Conservation (phyloP, 176 grass and related monocot genomes). For the Thinopyrum elongatum region DNA sequence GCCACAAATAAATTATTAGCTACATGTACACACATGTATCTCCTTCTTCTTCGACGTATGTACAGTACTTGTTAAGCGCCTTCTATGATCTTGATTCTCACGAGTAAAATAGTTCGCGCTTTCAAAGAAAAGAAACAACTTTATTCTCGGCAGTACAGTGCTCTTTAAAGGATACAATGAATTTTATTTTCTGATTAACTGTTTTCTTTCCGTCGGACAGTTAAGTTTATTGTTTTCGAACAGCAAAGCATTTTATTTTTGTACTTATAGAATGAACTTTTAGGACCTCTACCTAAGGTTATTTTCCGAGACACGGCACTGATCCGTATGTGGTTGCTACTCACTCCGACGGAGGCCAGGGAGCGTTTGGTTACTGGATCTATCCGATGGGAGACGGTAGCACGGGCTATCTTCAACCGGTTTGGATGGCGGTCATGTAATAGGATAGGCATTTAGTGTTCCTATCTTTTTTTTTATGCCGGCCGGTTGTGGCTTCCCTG, state of each 20-base stretch:
- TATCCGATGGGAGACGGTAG: no score
- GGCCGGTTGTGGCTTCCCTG: no score
- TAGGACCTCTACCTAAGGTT: no score
- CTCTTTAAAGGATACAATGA: not conserved
- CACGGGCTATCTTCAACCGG: no score
- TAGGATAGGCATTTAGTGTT: no score
- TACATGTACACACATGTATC: not conserved
- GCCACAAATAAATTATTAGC: not conserved
- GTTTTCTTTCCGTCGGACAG: not conserved
- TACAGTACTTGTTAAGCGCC: not conserved
- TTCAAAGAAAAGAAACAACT: not conserved
- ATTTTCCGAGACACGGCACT: no score
- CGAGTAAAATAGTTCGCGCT: not conserved
- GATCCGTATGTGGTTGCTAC: no score
- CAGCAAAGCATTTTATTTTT: not conserved
- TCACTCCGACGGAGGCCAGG: no score
- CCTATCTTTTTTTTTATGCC: no score
- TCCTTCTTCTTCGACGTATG: not conserved
- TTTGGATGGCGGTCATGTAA: no score
- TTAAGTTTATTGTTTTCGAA: not conserved
- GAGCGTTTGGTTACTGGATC: no score
- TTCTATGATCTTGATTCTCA: not conserved
- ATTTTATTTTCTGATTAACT: not conserved
- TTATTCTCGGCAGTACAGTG: no score
- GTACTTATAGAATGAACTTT: not conserved